Conservation (phyloP, 1,139 yeast species). For the Lodderomyces orthopsilosis region DNA sequence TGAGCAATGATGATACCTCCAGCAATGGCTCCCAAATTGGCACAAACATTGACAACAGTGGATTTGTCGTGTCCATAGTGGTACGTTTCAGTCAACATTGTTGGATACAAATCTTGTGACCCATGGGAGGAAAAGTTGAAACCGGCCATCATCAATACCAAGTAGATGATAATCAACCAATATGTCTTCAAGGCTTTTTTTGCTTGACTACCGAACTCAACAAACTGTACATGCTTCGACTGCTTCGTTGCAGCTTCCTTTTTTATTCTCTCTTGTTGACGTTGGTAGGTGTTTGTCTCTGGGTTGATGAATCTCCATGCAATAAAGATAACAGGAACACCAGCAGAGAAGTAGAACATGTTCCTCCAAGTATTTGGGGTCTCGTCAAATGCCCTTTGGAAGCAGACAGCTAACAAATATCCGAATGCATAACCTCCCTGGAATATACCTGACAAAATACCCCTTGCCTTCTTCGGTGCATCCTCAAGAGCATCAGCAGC, state of each 20-base stretch:
- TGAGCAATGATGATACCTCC: conserved; percentile 42
- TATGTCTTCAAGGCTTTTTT: conserved; percentile 30
- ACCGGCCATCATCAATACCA: conserved; percentile 41
- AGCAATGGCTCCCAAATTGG: conserved; percentile 37
- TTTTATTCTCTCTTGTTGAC: conserved; percentile 22
- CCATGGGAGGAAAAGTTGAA: conserved; percentile 42
- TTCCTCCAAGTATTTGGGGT: conserved; percentile 37
- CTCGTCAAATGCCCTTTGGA: conserved; percentile 39
- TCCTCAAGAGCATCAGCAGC: conserved; percentile 36
- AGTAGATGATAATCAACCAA: conserved; percentile 39
- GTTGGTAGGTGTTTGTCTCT: conserved; percentile 35
- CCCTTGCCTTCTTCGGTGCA: conserved; percentile 36
- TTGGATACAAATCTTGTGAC: conserved; percentile 40
- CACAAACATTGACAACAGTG: conserved; percentile 37
- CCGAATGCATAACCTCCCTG: conserved; percentile 39
- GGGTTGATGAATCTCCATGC: conserved; percentile 35
- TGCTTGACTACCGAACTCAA: conserved; percentile 18
- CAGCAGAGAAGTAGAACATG: conserved; percentile 42
- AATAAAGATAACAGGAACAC: conserved; percentile 38
- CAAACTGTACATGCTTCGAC: conserved; percentile 8
- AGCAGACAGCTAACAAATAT: conserved; percentile 39
- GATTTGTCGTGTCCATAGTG: conserved; percentile 26
- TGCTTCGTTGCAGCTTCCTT: conserved; percentile 15
- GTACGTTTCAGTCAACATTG: conserved; percentile 31
- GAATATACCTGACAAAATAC: conserved; percentile 38